These are phyloP conservation scores for Hypericum androsaemum DNA, from an alignment of 345 rosid species.

Conservation along the genomic window DNA sequence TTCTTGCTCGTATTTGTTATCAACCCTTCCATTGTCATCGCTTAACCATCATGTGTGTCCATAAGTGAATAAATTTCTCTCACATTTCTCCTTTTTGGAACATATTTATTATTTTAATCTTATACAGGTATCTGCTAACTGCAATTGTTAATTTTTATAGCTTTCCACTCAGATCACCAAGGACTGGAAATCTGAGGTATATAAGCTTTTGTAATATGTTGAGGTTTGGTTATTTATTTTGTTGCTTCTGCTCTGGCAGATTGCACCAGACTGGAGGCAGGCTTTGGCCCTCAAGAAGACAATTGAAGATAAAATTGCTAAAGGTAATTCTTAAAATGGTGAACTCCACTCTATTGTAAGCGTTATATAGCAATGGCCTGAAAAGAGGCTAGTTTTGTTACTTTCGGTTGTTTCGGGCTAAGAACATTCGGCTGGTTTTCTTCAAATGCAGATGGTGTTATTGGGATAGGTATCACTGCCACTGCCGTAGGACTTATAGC, in stretches of 20 bases:
- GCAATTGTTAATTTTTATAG: too few species aligned
- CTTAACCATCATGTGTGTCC: too few species aligned
- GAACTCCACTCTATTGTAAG: too few species aligned
- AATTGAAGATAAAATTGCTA: slow-evolving; percentile 53
- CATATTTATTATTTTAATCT: too few species aligned
- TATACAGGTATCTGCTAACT: too few species aligned
- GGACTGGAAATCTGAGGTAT: too few species aligned
- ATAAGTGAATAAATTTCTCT: too few species aligned
- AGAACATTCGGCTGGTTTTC: not conserved
- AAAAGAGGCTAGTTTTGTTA: not conserved
- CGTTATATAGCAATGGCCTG: slow-evolving; percentile 6
- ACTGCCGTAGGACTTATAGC: slow-evolving; percentile 74
- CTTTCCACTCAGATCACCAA: too few species aligned
- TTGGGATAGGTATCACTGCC: slow-evolving; percentile 82
- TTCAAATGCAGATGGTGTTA: slow-evolving; percentile 60
- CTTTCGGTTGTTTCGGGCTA: not conserved
- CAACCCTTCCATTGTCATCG: too few species aligned
- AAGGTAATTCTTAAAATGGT: slow-evolving; percentile 29
- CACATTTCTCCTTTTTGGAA: not conserved
- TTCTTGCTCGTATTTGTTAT: too few species aligned
- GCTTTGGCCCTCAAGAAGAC: slow-evolving; percentile 58
- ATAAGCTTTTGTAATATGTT: too few species aligned
- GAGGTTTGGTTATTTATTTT: not conserved
- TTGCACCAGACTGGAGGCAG: slow-evolving; percentile 81
- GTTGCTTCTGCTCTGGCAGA: slow-evolving; percentile 26